These are phyloP conservation scores for Eimeria zaria DNA, from an alignment of 169 alveolate genomes.

Conservation along the genomic window DNA sequence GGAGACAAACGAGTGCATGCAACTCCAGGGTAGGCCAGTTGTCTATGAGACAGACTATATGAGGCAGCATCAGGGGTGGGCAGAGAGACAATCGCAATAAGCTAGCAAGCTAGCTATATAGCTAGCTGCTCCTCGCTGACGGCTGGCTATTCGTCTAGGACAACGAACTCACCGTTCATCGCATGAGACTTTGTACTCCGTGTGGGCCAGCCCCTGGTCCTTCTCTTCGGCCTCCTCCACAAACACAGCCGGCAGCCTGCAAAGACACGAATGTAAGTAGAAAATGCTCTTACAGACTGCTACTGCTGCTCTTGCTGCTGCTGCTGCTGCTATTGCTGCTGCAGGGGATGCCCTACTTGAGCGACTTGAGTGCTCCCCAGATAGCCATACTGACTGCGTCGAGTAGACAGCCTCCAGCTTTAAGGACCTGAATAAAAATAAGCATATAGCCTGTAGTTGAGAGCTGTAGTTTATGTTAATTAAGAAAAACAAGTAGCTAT, in stretches of 20 bases:
- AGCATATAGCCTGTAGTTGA: not conserved
- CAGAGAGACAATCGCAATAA: not conserved
- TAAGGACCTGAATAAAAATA: conserved; percentile 1
- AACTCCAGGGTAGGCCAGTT: too few species aligned
- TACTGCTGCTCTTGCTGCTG: not conserved
- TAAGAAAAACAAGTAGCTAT: too few species aligned
- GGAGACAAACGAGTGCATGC: too few species aligned
- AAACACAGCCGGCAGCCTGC: conserved; percentile 41
- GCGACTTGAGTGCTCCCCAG: conserved; percentile 49
- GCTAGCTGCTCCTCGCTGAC: not conserved
- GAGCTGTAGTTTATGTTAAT: too few species aligned
- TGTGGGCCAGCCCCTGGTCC: conserved; percentile 65
- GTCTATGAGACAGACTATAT: too few species aligned
- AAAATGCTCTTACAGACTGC: not conserved
- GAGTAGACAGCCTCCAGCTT: conserved; percentile 63
- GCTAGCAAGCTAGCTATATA: not conserved
- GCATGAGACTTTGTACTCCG: conserved; percentile 49
- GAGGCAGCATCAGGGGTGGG: too few species aligned
- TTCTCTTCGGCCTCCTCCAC: conserved; percentile 65
- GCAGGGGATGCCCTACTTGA: conserved; percentile 5
- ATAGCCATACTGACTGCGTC: conserved; percentile 67
- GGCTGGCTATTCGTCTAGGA: too few species aligned
- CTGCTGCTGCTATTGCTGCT: not conserved
- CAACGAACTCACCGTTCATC: conserved; percentile 46
- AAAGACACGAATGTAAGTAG: not conserved